Conservation (phyloP, 352 stramenopile genomes). For the Globisporangium middletonii region DNA sequence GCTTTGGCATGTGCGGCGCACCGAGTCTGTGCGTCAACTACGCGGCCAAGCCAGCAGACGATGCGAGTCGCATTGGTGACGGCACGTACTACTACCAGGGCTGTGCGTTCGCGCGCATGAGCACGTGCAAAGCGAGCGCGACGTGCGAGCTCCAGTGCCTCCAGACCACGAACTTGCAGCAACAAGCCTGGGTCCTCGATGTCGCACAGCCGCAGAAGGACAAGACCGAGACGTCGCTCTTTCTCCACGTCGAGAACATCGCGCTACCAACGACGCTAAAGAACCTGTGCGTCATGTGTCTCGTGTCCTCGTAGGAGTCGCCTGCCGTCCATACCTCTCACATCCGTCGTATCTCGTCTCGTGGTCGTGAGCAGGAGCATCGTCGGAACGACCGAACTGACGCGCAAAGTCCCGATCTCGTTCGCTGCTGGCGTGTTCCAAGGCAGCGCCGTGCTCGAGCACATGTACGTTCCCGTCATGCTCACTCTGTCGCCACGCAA, state of each 20-base stretch:
- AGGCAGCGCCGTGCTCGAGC: constrained; percentile 32
- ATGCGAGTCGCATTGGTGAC: constrained; percentile 27
- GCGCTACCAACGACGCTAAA: constrained; percentile 39
- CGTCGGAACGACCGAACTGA: constrained; percentile 39
- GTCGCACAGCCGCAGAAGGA: constrained; percentile 64
- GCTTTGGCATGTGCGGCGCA: constrained; percentile 35
- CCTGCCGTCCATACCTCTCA: not conserved
- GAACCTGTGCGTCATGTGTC: constrained; percentile 41
- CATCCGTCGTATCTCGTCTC: not conserved
- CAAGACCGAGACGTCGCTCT: constrained; percentile 52
- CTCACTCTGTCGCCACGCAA: not conserved
- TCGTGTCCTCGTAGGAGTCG: not conserved
- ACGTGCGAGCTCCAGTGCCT: constrained; percentile 70
- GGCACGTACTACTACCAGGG: constrained; percentile 61
- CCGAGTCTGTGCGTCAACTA: constrained; percentile 61
- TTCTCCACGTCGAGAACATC: constrained; percentile 48
- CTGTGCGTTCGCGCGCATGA: constrained; percentile 40
- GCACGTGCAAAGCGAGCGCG: constrained; percentile 42
- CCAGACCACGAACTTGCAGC: constrained; percentile 24
- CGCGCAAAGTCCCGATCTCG: constrained; percentile 48
- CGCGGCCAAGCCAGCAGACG: constrained; percentile 22
- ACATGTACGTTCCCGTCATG: constrained; percentile 26
- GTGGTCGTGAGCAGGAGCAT: constrained; percentile 30
- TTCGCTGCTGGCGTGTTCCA: constrained; percentile 49
- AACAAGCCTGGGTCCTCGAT: constrained; percentile 42